Percentiles rank a stretch among this genome's conserved stretches.
Conservation (phyloP, 495 filamentous ascomycete species). For the Ramalina intermedia region DNA sequence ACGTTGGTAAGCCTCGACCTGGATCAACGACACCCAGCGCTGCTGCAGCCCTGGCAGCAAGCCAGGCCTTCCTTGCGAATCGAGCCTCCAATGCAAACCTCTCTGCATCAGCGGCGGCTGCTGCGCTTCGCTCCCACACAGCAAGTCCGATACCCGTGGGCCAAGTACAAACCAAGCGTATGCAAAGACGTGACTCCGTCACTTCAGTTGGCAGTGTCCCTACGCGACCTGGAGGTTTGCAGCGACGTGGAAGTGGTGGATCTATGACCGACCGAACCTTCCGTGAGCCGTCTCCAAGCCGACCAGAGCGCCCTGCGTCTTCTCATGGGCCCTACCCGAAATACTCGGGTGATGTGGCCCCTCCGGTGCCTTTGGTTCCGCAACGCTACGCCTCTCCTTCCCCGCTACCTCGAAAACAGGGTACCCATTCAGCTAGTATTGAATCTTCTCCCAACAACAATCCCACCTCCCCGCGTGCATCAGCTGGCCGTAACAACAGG, state of each 20-base stretch:
- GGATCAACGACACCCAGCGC: conserved; percentile 43
- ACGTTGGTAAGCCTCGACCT: conserved; percentile 39
- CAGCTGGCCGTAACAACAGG: conserved; percentile 27
- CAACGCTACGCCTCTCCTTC: conserved; percentile 23
- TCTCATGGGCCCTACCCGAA: conserved; percentile 19
- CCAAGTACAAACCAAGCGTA: conserved; percentile 77
- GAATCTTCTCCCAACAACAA: conserved; percentile 36
- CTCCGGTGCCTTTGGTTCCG: conserved; percentile 65
- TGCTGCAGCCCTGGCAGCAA: conserved; percentile 60
- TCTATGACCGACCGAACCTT: conserved; percentile 85
- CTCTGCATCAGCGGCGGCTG: conserved; percentile 71
- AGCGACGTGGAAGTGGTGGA: conserved; percentile 51
- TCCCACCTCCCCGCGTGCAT: conserved; percentile 29
- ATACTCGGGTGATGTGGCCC: conserved; percentile 29
- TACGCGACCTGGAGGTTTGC: conserved; percentile 29
- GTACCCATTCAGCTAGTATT: conserved; percentile 37
- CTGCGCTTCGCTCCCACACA: conserved; percentile 63
- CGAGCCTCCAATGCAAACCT: conserved; percentile 49
- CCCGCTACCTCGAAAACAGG: conserved; percentile 15
- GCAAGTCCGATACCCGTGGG: conserved; percentile 62
- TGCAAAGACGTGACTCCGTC: conserved; percentile 53
- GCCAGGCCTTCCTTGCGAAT: conserved; percentile 61
- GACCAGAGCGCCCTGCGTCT: conserved; percentile 25
- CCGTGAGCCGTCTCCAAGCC: conserved; percentile 49
- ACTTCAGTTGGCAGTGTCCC: conserved; percentile 47